Conservation (phyloP, 2,329 filamentous ascomycete species). For the Trichoderma harzianum region DNA sequence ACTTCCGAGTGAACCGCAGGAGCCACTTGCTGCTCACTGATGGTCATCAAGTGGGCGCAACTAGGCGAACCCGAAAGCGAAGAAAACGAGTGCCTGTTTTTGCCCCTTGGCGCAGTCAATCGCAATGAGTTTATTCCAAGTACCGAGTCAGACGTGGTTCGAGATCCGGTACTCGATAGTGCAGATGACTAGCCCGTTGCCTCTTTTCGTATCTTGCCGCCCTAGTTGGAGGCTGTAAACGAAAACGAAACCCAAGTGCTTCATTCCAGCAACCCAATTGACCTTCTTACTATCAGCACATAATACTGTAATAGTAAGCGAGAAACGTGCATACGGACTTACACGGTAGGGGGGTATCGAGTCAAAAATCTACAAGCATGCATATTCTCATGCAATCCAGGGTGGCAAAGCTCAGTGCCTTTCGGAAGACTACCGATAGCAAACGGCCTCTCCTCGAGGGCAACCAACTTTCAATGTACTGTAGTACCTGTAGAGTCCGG, state of each 20-base stretch:
- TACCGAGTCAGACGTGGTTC: background rate
- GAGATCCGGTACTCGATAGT: background rate
- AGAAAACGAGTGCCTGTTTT: background rate
- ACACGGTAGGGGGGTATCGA: background rate
- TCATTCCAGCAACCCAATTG: background rate
- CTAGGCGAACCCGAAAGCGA: background rate
- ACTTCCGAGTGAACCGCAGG: conserved; percentile 10
- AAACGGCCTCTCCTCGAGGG: background rate
- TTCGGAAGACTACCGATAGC: background rate
- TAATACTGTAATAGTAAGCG: background rate
- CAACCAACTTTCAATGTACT: background rate
- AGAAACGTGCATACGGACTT: background rate
- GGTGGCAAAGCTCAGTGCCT: background rate
- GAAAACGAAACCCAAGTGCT: background rate
- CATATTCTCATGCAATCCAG: background rate
- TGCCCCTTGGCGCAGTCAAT: background rate
- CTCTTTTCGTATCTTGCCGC: conserved; percentile 5
- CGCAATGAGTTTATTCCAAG: background rate
- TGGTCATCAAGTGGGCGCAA: background rate
- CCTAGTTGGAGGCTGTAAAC: background rate
- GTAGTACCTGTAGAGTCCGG: background rate
- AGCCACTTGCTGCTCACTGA: background rate
- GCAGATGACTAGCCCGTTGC: background rate
- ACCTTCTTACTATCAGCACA: background rate
- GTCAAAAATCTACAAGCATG: background rate